Conservation (phyloP, 2,329 filamentous ascomycete species). For the Aurifilum marmelostoma region DNA sequence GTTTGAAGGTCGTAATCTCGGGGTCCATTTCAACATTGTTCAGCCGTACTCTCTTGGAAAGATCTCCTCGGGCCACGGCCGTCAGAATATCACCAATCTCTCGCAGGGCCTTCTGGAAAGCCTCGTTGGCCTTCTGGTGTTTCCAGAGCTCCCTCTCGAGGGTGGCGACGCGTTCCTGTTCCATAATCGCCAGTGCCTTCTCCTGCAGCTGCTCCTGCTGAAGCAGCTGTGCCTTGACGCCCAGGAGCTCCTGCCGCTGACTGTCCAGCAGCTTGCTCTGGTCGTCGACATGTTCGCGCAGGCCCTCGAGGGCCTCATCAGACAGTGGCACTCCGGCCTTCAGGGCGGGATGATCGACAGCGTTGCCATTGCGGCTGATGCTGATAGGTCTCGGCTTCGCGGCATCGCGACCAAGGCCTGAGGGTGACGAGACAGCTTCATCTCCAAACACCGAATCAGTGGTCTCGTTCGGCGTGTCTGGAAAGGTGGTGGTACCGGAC, state of each 20-base stretch:
- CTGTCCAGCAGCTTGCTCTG: conserved; percentile 90
- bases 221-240: conserved; percentile 82
- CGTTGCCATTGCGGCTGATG: conserved; percentile 35
- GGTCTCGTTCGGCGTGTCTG: conserved; percentile 81
- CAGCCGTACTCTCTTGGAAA: conserved; percentile 96
- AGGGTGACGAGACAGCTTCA: conserved; percentile 50
- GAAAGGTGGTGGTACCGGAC: conserved; percentile 60
- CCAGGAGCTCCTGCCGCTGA: conserved; percentile 83
- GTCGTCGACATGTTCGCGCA: conserved; percentile 89
- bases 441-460: conserved; percentile 66
- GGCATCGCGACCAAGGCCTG: conserved; percentile 45
- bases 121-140: conserved; percentile 96
- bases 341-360: conserved; percentile 32
- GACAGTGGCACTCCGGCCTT: conserved; percentile 61
- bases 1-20: conserved; percentile 96
- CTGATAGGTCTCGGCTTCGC: conserved; percentile 33
- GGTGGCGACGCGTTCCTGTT: conserved; percentile 84
- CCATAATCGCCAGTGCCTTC: conserved; percentile 78
- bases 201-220: conserved; percentile 86
- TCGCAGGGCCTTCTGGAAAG: conserved; percentile 94
- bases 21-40: conserved; percentile 97
- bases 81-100: conserved; percentile 98
- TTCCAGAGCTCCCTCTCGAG: conserved; percentile 94
- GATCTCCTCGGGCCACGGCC: conserved; percentile 89
- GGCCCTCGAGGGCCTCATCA: conserved; percentile 80